These are phyloP conservation scores for Lecanoromycetidae sp. DNA, from an alignment of 2,329 filamentous ascomycete genomes.

Conservation along the genomic window DNA sequence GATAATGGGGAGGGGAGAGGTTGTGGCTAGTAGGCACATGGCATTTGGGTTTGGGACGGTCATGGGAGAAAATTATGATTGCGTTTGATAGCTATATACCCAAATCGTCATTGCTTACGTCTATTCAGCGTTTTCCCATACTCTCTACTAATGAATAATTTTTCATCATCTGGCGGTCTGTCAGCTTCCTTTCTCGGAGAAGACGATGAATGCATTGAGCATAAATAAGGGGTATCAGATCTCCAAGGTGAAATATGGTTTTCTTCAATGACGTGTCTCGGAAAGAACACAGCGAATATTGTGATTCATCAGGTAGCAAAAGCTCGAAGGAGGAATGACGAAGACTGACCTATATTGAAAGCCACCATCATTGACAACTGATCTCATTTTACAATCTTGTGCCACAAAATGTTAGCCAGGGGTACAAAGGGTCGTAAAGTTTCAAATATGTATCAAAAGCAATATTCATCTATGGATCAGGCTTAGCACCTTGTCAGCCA, in stretches of 20 bases:
- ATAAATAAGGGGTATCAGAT: conserved; percentile 36
- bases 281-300: conserved; percentile 54
- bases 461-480: conserved; percentile 17
- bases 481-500: conserved; percentile 12
- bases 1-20: too few relatives aligned
- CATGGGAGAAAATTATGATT: too few relatives aligned
- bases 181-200: neutral
- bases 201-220: neutral
- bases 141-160: neutral
- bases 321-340: conserved; percentile 11
- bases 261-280: conserved; percentile 47
- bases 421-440: neutral
- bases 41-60: too few relatives aligned
- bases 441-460: neutral
- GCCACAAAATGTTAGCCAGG: neutral
- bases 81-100: neutral
- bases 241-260: conserved; percentile 52
- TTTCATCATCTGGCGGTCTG: neutral
- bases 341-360: conserved; percentile 1
- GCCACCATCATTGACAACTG: neutral
- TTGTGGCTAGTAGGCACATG: too few relatives aligned
- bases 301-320: conserved; percentile 44
- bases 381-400: neutral
- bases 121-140: neutral
- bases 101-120: too few relatives aligned